phyloP scores from a whole-genome alignment of 169 alveolate genomes.

The Amoebophrya sp. region DNA sequence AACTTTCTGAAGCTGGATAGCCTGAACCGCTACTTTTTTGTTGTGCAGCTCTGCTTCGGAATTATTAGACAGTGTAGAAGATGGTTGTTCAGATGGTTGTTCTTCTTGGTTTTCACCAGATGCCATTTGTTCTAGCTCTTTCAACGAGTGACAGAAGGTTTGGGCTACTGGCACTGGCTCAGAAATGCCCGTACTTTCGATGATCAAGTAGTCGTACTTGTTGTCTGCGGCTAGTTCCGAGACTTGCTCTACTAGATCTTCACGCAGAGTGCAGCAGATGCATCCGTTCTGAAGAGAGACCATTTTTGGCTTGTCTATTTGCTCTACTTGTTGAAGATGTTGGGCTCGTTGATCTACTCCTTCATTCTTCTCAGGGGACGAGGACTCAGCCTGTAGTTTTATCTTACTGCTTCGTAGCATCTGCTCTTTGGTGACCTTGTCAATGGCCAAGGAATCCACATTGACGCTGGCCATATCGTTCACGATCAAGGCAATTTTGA shows the following conservation, averaged over 20 bases:
- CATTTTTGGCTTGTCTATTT: background rate
- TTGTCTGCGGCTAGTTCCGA: background rate
- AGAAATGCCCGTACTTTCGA: background rate
- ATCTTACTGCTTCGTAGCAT: too few relatives aligned
- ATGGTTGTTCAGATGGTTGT: too few relatives aligned
- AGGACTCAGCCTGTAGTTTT: too few relatives aligned
- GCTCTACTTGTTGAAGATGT: too few relatives aligned
- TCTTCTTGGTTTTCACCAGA: background rate
- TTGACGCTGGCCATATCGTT: slow-evolving; percentile 43
- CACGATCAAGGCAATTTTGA: slow-evolving; percentile 35
- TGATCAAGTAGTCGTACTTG: background rate
- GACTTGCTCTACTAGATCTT: background rate
- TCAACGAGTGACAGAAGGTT: background rate
- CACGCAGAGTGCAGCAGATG: background rate
- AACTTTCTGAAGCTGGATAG: background rate
- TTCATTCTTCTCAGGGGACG: too few relatives aligned
- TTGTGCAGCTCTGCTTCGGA: background rate
- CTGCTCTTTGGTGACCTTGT: too few relatives aligned
- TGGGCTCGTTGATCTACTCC: too few relatives aligned
- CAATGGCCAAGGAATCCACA: too few relatives aligned
- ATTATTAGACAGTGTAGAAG: too few relatives aligned
- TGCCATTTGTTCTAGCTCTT: background rate
- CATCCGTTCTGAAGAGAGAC: background rate
- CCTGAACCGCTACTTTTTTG: background rate
- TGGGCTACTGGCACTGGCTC: background rate